Evolutionary conservation across 495 filamentous ascomycete species (phyloP).

Genomic region (Penicillium robsamsonii): DNA sequence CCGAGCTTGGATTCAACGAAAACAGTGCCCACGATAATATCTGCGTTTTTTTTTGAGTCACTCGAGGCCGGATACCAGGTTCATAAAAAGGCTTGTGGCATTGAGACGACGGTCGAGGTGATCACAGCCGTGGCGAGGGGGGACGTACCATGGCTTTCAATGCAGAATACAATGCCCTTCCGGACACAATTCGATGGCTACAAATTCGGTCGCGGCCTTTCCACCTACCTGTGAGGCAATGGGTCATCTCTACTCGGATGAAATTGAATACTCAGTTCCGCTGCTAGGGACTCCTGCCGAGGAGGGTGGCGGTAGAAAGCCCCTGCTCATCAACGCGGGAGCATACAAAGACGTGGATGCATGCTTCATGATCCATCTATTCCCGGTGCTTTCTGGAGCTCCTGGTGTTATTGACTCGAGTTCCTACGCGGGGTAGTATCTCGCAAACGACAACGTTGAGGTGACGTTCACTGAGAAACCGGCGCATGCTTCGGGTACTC

Average conservation of each 20-base stretch:
- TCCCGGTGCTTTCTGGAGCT: slow-evolving; percentile 33
- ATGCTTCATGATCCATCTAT: slow-evolving; percentile 55
- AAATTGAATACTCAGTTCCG: slow-evolving; percentile 24
- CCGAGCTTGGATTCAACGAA: slow-evolving; percentile 55
- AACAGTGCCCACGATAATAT: slow-evolving; percentile 51
- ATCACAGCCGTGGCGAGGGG: slow-evolving; percentile 42
- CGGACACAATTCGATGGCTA: slow-evolving; percentile 50
- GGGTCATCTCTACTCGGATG: slow-evolving; percentile 10
- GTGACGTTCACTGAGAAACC: slow-evolving; percentile 46
- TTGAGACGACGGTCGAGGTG: slow-evolving; percentile 56
- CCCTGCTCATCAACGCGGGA: slow-evolving; percentile 47
- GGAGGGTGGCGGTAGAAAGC: slow-evolving; percentile 45
- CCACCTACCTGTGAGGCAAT: slow-evolving; percentile 38
- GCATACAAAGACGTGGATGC: slow-evolving; percentile 50
- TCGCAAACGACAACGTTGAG: slow-evolving; percentile 53
- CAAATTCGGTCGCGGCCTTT: slow-evolving; percentile 44
- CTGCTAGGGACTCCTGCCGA: slow-evolving; percentile 47
- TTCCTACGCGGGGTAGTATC: slow-evolving; percentile 37
- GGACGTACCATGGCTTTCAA: slow-evolving; percentile 42
- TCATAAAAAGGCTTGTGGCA: slow-evolving; percentile 44
- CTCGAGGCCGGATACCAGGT: slow-evolving; percentile 30
- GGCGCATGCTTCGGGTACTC: slow-evolving; percentile 56
- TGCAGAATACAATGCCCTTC: slow-evolving; percentile 54
- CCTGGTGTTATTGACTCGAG: slow-evolving; percentile 26
- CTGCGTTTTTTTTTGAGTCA: slow-evolving; percentile 41